phyloP scores from a whole-genome alignment of 78 protist genomes.

The Protostelium mycophagum region DNA sequence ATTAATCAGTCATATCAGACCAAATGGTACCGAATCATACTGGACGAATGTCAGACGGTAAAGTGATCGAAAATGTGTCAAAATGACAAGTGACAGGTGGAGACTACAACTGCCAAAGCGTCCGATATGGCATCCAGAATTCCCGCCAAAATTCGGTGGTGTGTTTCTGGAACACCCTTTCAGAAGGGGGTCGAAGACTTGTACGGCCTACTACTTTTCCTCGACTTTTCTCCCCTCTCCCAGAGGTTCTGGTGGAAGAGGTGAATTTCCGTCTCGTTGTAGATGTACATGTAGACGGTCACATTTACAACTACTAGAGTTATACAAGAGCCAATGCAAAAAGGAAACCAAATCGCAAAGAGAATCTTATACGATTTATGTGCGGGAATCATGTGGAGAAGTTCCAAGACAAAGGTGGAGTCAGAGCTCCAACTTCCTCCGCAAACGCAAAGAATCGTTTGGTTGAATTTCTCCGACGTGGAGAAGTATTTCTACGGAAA shows the following conservation, averaged over 20 bases:
- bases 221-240: conserved; percentile 9
- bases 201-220: conserved; percentile 15
- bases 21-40: conserved; percentile 46
- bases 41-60: conserved; percentile 58
- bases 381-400: conserved; percentile 22
- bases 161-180: conserved; percentile 53
- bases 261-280: not conserved
- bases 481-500: conserved; percentile 32
- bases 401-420: conserved; percentile 15
- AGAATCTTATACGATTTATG: not conserved
- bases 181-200: conserved; percentile 44
- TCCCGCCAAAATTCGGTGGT: conserved; percentile 28
- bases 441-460: conserved; percentile 34
- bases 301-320: too few relatives aligned
- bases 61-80: not conserved
- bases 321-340: conserved; percentile 4
- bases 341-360: not conserved
- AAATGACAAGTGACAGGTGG: not conserved
- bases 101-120: not conserved
- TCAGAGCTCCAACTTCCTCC: conserved; percentile 25
- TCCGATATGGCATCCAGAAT: not conserved
- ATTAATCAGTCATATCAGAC: too few relatives aligned
- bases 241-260: conserved; percentile 36
- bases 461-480: conserved; percentile 24
- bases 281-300: not conserved